Evolutionary conservation across 805 yeast genomes (phyloP), one percentile per base, ranked within the genome.

Genomic region (Sungouiella thailandica): DNA sequence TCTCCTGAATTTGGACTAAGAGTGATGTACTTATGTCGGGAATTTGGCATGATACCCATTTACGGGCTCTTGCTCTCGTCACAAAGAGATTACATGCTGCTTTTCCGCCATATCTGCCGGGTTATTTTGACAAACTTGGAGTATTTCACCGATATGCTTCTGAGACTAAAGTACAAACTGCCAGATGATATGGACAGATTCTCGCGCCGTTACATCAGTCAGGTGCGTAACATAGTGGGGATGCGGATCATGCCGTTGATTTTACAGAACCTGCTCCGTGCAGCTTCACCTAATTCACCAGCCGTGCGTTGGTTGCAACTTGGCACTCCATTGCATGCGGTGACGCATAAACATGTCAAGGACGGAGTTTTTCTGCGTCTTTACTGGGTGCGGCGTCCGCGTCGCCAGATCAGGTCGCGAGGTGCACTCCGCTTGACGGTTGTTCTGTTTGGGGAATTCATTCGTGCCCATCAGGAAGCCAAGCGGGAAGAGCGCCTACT

Each of bases 71-170:
- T 55, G n/a, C 36, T 59, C 31, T 45, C 39, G 23, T 42, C 58
- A 1, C 35, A 36, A 28, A 47, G 46, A 16, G 60, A 55, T 29
- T 38, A 42, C 39, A 47, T 43, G 25, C 43, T 39, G 34, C 45
- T 65, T 22, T 44, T 43, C 32, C 53, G 50, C 19, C 71, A 66
- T 35, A 43, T 66, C 20, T 55, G 52, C 46, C 63, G 63, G 40
- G 37, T 65, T 18, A 55, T 65, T 31, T 37, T 62, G 39, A 53
- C 60, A 28, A 66, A 66, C 44, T 40, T 63, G 36, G 61, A 53
- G 17, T 67, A 62, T 24, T 66, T 59, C 39, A 49, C 64, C 16
- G 68, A 65, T 23, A 57, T 58, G 1, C 52, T 66, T 30, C 49
- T 52, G 30, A 40, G 62, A 14, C 50, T 64, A 43, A 66, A 63